Conservation (phyloP, 768 basidiomycete species). For the Lactarius evosmus region DNA sequence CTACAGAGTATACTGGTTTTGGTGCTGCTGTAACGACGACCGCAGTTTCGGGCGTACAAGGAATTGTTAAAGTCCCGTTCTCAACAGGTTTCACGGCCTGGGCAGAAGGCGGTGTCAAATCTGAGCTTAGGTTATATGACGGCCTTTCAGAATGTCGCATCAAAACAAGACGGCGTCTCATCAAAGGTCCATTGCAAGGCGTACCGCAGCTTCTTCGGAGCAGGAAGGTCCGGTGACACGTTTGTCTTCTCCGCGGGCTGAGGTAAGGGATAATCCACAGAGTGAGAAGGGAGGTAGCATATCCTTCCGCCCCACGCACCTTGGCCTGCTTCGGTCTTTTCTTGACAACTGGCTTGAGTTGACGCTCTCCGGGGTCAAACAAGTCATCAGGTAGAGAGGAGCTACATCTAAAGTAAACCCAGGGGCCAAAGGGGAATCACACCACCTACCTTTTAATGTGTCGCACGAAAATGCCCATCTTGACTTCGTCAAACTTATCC, state of each 20-base stretch:
- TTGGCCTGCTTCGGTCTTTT: constrained; percentile 69
- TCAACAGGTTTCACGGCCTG: constrained; percentile 18
- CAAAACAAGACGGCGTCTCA: constrained; percentile 19
- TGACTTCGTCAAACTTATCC: constrained; percentile 89
- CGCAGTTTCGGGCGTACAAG: constrained; percentile 40
- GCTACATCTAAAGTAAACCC: constrained; percentile 40
- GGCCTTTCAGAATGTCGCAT: constrained; percentile 24
- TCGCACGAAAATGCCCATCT: constrained; percentile 92
- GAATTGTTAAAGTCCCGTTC: constrained; percentile 21
- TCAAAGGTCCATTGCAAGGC: constrained; percentile 13
- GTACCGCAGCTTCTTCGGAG: constrained; percentile 29
- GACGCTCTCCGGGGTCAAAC: constrained; percentile 78
- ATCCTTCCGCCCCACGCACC: constrained; percentile 39
- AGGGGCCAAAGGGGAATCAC: background rate
- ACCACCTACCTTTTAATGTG: constrained; percentile 78
- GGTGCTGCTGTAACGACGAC: constrained; percentile 35
- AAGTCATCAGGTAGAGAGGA: constrained; percentile 77
- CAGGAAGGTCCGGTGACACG: constrained; percentile 26
- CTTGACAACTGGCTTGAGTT: constrained; percentile 54
- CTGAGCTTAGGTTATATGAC: constrained; percentile 22
- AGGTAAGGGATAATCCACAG: background rate
- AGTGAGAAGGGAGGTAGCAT: background rate
- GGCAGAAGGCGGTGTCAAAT: constrained; percentile 5
- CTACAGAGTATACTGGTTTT: constrained; percentile 37
- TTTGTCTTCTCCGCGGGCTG: constrained; percentile 25